Percentiles rank a stretch among this genome's conserved stretches.
These are phyloP conservation scores for Heliocybe sulcata DNA, from an alignment of 1,284 basidiomycete genomes.

Conservation along the genomic window DNA sequence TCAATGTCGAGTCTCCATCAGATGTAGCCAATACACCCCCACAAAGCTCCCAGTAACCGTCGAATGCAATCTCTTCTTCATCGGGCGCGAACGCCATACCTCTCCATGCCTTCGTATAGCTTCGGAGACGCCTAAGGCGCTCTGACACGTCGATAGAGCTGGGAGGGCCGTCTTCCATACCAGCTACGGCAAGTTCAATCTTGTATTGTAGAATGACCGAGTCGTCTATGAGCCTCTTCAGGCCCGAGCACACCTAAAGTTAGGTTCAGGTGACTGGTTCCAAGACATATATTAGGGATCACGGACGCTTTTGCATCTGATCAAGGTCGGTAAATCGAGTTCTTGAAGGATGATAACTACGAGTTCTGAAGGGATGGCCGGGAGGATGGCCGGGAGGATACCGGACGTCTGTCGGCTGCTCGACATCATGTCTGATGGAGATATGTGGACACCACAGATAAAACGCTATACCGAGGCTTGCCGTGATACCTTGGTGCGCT, in stretches of 20 bases:
- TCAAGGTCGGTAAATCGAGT: no score
- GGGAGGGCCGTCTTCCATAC: conserved; percentile 2
- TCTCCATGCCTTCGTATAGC: background rate
- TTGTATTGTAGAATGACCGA: conserved; percentile 6
- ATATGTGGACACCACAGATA: no score
- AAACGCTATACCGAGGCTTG: no score
- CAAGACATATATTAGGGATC: background rate
- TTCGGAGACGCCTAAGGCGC: background rate
- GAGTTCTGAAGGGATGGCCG: no score
- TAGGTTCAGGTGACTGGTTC: background rate
- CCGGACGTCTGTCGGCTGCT: no score
- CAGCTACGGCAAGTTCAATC: conserved; percentile 4
- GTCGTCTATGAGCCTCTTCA: conserved; percentile 4
- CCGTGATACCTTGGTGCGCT: no score
- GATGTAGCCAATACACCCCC: background rate
- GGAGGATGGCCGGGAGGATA: no score
- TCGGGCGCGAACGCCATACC: background rate
- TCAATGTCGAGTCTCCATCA: background rate
- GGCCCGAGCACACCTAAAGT: conserved; percentile 1
- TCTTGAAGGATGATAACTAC: no score
- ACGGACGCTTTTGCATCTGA: background rate
- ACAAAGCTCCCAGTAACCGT: background rate
- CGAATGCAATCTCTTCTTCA: background rate
- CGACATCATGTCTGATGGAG: no score
- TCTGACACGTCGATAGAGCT: background rate